These are phyloP conservation scores for Guillardia theta DNA, from an alignment of 78 protist species.

Conservation along the genomic window DNA sequence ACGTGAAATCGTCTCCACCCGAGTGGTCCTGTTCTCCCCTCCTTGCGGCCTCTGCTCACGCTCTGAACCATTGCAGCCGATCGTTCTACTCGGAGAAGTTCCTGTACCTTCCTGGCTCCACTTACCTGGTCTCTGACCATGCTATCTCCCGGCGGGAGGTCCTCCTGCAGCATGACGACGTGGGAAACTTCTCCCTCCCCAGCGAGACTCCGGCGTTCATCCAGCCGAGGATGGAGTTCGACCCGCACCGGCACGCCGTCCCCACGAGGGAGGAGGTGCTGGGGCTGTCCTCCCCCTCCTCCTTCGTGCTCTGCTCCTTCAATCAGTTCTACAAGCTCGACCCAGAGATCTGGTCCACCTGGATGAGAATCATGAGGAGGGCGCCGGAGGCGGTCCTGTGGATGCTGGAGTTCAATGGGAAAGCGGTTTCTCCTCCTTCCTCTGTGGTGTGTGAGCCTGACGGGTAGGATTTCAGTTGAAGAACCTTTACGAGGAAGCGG, in stretches of 20 bases:
- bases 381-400: conserved; percentile 3
- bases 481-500: neutral
- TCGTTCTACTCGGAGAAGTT: neutral
- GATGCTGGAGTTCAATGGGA: conserved; percentile 11
- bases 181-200: neutral
- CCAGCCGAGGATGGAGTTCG: neutral
- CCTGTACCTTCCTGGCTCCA: neutral
- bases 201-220: neutral
- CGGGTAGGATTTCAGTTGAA: neutral
- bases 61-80: no score
- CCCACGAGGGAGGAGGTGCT: neutral
- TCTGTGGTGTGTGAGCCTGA: neutral
- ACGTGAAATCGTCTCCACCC: neutral
- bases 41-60: no score
- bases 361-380: conserved; percentile 12
- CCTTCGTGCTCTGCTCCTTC: conserved; percentile 39
- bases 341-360: neutral
- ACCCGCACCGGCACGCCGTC: neutral
- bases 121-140: conserved; percentile 32
- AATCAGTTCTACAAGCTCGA: conserved; percentile 35
- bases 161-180: neutral
- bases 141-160: conserved; percentile 18
- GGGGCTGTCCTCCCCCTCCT: neutral
- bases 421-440: neutral
- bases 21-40: no score